Conservation (phyloP, 345 rosid genomes). For the Gossypium australe region DNA sequence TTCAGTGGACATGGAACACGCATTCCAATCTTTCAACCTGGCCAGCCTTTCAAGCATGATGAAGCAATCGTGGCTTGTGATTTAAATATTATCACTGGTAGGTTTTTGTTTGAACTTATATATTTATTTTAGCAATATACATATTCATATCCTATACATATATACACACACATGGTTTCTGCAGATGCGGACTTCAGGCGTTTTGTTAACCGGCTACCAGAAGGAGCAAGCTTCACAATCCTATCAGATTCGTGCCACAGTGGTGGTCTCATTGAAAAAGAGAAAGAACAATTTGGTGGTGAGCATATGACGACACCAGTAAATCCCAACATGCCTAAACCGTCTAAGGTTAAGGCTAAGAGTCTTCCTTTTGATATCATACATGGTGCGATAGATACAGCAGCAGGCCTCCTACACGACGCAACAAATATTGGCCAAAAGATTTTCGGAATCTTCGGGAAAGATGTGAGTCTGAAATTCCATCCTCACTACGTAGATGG, state of each 20-base stretch:
- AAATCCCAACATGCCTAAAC: slow-evolving; percentile 8
- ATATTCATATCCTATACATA: not conserved
- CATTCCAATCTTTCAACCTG: not conserved
- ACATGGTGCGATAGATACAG: slow-evolving; percentile 31
- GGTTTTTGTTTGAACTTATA: no score
- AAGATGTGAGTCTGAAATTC: slow-evolving; percentile 26
- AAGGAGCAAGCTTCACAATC: no score
- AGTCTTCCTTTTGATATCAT: slow-evolving; percentile 35
- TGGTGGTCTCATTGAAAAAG: slow-evolving; percentile 76
- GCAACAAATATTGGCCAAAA: not conserved
- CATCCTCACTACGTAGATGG: not conserved
- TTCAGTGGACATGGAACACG: not conserved
- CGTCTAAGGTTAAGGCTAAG: slow-evolving; percentile 7
- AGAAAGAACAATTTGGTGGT: slow-evolving; percentile 68
- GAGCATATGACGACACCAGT: not conserved
- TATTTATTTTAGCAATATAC: no score
- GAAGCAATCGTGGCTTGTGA: not conserved
- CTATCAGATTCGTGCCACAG: slow-evolving; percentile 81
- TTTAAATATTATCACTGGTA: not conserved
- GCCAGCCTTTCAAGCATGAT: not conserved
- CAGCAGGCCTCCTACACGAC: not conserved
- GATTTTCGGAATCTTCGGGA: not conserved
- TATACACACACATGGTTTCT: not conserved
- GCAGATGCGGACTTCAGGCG: not conserved
- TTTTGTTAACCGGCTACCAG: no score